Base-by-base conservation (phyloP, 1,284 basidiomycete species). In the Microbotryum intermedium region DNA sequence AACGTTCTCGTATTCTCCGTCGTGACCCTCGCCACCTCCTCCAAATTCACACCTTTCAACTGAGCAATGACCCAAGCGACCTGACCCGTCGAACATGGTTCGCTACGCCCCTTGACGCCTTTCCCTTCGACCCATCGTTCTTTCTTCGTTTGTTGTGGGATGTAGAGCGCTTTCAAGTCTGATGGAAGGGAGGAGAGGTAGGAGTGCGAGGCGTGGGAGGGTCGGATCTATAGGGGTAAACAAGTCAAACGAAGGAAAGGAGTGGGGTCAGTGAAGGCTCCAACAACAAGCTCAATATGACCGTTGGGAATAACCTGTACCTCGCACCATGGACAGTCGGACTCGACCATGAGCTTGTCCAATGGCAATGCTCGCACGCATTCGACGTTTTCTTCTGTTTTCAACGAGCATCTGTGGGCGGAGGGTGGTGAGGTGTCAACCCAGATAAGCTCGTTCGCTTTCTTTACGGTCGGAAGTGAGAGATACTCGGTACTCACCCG, bases 351-450 rank as follows among this genome's bases (percentile, higher is more conserved):
- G 51, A 94, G 74, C 58, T 78, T 78, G 34, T 85, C 82, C 3
- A 82, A 77, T 1, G 80, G 84, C 29, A 93, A 82, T 3, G 78
- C 73, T 59, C 81, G 81, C 9, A 83, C 79, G 2, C 82, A 79
- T 1, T 79, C 75, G 0, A 93, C 75, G 68, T 88, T 88, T 52
- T 85, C 83, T 45, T 80, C 77, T 0, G 87, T 89, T 75, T 92
- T 93, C 65, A 94, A 75, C 3, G 85, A 86, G 72, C 90, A 92
- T 0, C 90, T 89, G 66, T 91, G 91, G 57, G 90, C 74, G 21
- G 76, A 74, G 67, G 13, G 23, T 11, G 29, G 4, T 13, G 29
- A 34, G 50, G 26, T 34, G 30, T 18, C 20, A n/a, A 18, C 18
- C 21, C 34, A 6, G 20, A 28, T 34, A 16, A 50, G 57, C 64